Evolutionary conservation across 495 filamentous ascomycete species (phyloP).

Genomic region (Sordaria brevicollis): DNA sequence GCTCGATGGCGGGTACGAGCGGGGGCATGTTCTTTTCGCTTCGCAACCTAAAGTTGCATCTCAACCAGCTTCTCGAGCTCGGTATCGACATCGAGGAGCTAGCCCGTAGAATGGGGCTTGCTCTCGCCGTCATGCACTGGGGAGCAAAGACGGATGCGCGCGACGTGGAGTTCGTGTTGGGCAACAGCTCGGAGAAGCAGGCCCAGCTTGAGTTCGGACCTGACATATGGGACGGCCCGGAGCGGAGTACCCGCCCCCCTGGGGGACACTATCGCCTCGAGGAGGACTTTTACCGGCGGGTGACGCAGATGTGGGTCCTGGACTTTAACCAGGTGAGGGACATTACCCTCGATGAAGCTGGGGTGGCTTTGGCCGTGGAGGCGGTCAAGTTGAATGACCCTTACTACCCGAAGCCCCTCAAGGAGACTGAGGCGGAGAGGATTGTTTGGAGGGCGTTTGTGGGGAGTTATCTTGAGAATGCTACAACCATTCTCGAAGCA

Average conservation of each 20-base stretch:
- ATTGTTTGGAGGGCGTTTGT: background rate
- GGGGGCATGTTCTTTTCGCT: constrained; percentile 5
- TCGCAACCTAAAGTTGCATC: constrained; percentile 8
- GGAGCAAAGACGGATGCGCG: constrained; percentile 5
- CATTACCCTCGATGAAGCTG: constrained; percentile 13
- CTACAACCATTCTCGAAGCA: background rate
- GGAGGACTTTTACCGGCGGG: constrained; percentile 8
- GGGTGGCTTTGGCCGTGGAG: constrained; percentile 13
- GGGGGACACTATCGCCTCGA: background rate
- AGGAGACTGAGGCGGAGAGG: background rate
- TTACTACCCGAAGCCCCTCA: constrained; percentile 13
- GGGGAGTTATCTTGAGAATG: background rate
- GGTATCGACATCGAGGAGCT: background rate
- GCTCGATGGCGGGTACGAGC: constrained; percentile 3
- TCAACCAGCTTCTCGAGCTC: constrained; percentile 11
- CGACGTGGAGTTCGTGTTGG: constrained; percentile 14
- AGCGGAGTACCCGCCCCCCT: no score
- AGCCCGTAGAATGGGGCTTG: background rate
- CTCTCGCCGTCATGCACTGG: constrained; percentile 11
- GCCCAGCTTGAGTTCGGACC: background rate
- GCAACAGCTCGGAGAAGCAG: background rate
- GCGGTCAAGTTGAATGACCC: constrained; percentile 13
- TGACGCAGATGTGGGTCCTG: constrained; percentile 13
- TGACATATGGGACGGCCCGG: no score
- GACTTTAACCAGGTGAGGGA: constrained; percentile 20